Percentiles rank a stretch among this genome's conserved stretches.
Evolutionary conservation across 1,139 yeast genomes (phyloP).

Genomic region (Meyerozyma guilliermondii): DNA sequence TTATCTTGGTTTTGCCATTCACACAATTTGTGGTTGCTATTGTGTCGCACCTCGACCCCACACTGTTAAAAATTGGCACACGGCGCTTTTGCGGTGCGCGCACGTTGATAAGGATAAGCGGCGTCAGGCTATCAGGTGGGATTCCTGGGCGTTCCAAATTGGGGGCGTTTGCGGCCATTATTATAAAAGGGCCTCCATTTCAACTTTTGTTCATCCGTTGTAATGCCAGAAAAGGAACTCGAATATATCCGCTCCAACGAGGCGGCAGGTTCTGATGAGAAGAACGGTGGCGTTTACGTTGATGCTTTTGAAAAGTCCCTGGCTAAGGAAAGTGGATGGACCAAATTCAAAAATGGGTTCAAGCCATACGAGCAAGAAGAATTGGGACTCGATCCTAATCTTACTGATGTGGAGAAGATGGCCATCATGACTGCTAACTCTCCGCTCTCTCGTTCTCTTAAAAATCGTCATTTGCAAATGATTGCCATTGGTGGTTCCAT

Average conservation of each 20-base stretch:
- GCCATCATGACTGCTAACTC: slow-evolving; percentile 64
- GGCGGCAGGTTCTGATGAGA: slow-evolving; percentile 31
- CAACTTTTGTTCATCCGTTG: not conserved
- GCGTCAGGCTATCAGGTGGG: not conserved
- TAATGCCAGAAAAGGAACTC: slow-evolving; percentile 41
- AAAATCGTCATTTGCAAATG: slow-evolving; percentile 68
- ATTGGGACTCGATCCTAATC: slow-evolving; percentile 59
- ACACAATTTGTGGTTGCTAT: too few relatives aligned
- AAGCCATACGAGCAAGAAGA: slow-evolving; percentile 45
- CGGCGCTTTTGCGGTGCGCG: slow-evolving; percentile 1
- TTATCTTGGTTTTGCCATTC: not conserved
- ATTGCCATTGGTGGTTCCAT: slow-evolving; percentile 86
- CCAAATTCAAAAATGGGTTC: slow-evolving; percentile 50
- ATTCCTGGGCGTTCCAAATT: not conserved
- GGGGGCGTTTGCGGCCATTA: not conserved
- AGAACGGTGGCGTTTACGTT: slow-evolving; percentile 38
- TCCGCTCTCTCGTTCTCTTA: slow-evolving; percentile 62
- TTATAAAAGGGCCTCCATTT: not conserved
- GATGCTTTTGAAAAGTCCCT: slow-evolving; percentile 31
- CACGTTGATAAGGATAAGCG: slow-evolving; percentile 1
- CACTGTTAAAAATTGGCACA: not conserved
- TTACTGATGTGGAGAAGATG: slow-evolving; percentile 64
- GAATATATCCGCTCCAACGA: slow-evolving; percentile 37
- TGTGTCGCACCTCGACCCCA: not conserved
- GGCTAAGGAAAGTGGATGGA: slow-evolving; percentile 24